Conservation (phyloP, 768 basidiomycete species). For the Leccinum obscurum region DNA sequence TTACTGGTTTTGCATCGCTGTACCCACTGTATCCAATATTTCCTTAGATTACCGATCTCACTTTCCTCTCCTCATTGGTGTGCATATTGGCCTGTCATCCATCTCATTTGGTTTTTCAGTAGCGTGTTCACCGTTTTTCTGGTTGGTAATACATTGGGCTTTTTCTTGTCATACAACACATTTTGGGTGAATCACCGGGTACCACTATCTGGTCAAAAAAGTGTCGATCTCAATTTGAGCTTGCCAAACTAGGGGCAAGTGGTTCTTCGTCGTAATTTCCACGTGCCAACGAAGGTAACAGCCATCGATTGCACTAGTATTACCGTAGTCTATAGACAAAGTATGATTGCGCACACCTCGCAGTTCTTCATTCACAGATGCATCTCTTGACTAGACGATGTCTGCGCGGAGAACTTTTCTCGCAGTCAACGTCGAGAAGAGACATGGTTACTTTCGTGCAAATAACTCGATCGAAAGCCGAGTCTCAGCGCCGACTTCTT, state of each 20-base stretch:
- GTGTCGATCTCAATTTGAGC: slow-evolving; percentile 5
- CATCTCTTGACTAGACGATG: not conserved
- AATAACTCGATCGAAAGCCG: not conserved
- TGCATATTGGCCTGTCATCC: slow-evolving; percentile 6
- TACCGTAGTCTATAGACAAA: not conserved
- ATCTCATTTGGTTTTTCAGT: slow-evolving; percentile 4
- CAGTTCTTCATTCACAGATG: not conserved
- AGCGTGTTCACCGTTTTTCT: slow-evolving; percentile 4
- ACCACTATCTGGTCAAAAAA: slow-evolving; percentile 1
- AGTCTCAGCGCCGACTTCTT: not conserved
- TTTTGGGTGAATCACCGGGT: not conserved
- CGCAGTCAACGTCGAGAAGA: not conserved
- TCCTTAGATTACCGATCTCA: slow-evolving; percentile 4
- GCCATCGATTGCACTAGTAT: not conserved
- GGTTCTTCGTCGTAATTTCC: slow-evolving; percentile 4
- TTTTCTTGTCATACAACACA: not conserved
- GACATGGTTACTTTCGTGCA: not conserved
- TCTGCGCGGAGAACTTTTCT: not conserved
- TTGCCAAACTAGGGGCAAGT: not conserved
- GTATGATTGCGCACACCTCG: not conserved
- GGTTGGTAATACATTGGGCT: slow-evolving; percentile 7
- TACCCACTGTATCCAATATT: slow-evolving; percentile 1
- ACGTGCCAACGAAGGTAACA: slow-evolving; percentile 8
- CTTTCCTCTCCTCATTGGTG: not conserved
- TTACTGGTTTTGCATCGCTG: slow-evolving; percentile 11